Evolutionary conservation across 2,329 filamentous ascomycete species (phyloP), one percentile per base, ranked within the genome.

Genomic region (Penicillium aurantiogriseum): DNA sequence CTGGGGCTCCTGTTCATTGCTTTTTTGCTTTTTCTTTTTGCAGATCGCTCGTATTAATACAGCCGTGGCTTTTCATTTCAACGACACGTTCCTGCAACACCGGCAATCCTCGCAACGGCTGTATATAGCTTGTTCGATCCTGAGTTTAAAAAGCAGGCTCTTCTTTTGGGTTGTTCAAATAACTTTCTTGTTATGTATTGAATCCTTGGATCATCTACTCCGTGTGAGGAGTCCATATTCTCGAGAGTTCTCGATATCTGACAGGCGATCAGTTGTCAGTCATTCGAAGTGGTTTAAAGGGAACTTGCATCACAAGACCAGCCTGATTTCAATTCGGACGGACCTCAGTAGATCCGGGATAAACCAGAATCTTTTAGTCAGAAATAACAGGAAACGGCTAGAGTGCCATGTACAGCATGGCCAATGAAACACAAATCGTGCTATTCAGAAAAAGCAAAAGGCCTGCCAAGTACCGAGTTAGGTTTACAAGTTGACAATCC

Each of bases 81-180:
- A 23, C 4, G 0, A 6, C 19, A 17, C 2, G 29, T 5, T 19
- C 10, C 10, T 8, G 1, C 27, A 15, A 31, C 31, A 44, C 15
- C 8, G 4, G 11, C 5, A n/a, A 23, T 11, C 19, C 35, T 35
- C 29, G 8, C 1, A 47, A n/a, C 13, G 5, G 13, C 19, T 35
- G 2, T 17, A 35, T 8, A 35, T 17, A 47, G 29, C 13, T 47
- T 45, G 4, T 2, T 11, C 11, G 2, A 45, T 31, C 5, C 5
- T 9, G 3, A 2, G 7, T 11, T 13, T 3, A 13, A 8, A 1
- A 29, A 1, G 6, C n/a, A 15, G n/a, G 4, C 2, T 1, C 11
- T 17, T 33, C 3, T 33, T 33, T 33, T 5, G 4, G 21, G 5
- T 17, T 1, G 3, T 33, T 3, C 21, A 31, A 9, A 21, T 21